Conservation (phyloP, 805 yeast genomes). For the Saccharomycopsis selenospora region DNA sequence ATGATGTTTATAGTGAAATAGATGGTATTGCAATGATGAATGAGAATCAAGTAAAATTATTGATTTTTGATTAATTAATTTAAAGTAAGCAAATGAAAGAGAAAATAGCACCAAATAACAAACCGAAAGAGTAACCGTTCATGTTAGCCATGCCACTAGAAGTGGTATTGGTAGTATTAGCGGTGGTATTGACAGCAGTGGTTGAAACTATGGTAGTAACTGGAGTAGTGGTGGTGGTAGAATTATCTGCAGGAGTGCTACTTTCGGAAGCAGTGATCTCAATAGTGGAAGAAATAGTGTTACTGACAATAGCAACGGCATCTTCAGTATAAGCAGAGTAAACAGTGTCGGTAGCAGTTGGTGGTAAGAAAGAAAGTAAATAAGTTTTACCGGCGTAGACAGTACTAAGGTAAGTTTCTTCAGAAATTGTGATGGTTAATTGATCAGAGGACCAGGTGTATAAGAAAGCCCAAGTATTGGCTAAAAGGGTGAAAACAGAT, state of each 20-base stretch:
- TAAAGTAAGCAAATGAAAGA: background rate
- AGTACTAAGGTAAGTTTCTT: slow-evolving; percentile 18
- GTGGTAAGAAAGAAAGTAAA: slow-evolving; percentile 16
- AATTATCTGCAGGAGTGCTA: background rate
- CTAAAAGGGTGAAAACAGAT: slow-evolving; percentile 1
- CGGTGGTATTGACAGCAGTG: background rate
- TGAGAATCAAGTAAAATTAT: too few relatives aligned
- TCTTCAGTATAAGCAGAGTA: slow-evolving; percentile 12
- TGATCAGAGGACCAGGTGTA: slow-evolving; percentile 19
- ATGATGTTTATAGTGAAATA: too few relatives aligned
- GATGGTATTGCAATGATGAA: too few relatives aligned
- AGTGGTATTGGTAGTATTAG: background rate
- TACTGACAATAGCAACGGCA: slow-evolving; percentile 1
- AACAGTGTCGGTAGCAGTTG: slow-evolving; percentile 16
- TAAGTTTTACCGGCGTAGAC: slow-evolving; percentile 17
- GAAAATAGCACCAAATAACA: background rate
- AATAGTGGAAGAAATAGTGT: background rate
- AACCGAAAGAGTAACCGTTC: background rate
- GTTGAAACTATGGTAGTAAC: background rate
- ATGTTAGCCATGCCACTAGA: background rate
- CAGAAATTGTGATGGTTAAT: slow-evolving; percentile 13
- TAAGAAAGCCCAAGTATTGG: slow-evolving; percentile 11
- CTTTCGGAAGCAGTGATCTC: background rate
- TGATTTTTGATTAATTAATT: too few relatives aligned
- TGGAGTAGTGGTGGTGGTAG: background rate